Conservation (phyloP, 306 rosid genomes). For the Cucumis hystrix region DNA sequence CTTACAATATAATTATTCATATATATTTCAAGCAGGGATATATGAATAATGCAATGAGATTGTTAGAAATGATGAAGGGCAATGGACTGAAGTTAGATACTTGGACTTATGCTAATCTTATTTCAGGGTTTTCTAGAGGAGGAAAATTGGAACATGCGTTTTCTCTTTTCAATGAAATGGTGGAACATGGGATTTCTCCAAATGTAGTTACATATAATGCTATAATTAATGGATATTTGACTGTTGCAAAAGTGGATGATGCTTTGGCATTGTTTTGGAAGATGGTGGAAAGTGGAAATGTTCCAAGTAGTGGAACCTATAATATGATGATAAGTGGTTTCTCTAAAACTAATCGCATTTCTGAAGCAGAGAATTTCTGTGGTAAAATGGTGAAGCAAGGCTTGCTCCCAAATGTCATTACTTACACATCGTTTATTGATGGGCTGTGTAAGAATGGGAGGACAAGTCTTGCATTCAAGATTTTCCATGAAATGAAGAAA, state of each 20-base stretch:
- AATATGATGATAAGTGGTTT: slow-evolving; percentile 29
- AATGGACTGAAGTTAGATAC: slow-evolving; percentile 23
- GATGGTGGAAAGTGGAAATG: slow-evolving; percentile 22
- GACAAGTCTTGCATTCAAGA: slow-evolving; percentile 21
- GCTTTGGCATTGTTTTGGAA: slow-evolving; percentile 18
- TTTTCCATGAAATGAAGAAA: slow-evolving; percentile 27
- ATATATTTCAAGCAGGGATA: slow-evolving; percentile 15
- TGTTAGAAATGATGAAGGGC: slow-evolving; percentile 27
- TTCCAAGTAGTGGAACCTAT: slow-evolving; percentile 22
- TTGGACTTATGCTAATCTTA: slow-evolving; percentile 26
- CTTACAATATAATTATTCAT: slow-evolving; percentile 25
- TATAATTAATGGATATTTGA: slow-evolving; percentile 25
- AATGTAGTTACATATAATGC: slow-evolving; percentile 22
- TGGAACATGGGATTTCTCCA: slow-evolving; percentile 20
- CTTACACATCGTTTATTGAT: slow-evolving; percentile 24
- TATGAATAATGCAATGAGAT: slow-evolving; percentile 24
- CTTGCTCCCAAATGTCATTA: slow-evolving; percentile 23
- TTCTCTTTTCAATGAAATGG: slow-evolving; percentile 22
- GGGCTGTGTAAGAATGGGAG: slow-evolving; percentile 29
- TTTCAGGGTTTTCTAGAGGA: slow-evolving; percentile 21
- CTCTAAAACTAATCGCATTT: slow-evolving; percentile 15
- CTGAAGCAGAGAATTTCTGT: slow-evolving; percentile 16
- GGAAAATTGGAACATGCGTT: slow-evolving; percentile 13
- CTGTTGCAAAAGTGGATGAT: slow-evolving; percentile 14
- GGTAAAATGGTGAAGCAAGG: slow-evolving; percentile 21